Evolutionary conservation across 805 yeast genomes (phyloP).

Genomic region (Isabelozyma rhagii): DNA sequence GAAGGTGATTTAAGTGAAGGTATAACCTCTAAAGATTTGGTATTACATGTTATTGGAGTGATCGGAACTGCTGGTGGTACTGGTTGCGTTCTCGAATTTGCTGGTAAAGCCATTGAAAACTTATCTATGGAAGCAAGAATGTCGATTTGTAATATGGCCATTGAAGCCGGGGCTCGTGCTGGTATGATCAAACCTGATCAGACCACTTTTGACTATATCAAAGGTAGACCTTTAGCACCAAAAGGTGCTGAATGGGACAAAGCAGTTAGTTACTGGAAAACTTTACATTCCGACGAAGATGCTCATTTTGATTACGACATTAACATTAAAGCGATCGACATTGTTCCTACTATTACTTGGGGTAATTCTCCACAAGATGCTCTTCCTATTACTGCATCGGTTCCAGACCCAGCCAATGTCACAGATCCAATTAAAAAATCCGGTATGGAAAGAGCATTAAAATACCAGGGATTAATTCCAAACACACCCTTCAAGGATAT

Average conservation of each 20-base stretch:
- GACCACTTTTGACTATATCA: constrained; percentile 79
- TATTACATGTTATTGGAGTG: constrained; percentile 90
- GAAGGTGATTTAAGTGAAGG: constrained; percentile 84
- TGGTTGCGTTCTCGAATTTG: constrained; percentile 93
- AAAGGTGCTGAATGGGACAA: constrained; percentile 93
- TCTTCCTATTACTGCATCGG: constrained; percentile 83
- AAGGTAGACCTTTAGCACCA: constrained; percentile 95
- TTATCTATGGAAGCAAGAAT: constrained; percentile 96
- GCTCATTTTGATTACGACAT: constrained; percentile 87
- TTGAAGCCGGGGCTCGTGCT: constrained; percentile 99
- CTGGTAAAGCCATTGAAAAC: constrained; percentile 88
- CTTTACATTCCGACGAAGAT: constrained; percentile 83
- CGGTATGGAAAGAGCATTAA: constrained; percentile 88
- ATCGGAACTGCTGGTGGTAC: constrained; percentile 99
- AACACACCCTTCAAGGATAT: constrained; percentile 77
- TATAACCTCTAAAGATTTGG: constrained; percentile 92
- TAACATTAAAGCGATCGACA: constrained; percentile 74
- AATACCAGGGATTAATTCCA: constrained; percentile 88
- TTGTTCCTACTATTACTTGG: constrained; percentile 97
- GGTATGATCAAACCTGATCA: constrained; percentile 98
- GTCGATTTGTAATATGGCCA: constrained; percentile 99
- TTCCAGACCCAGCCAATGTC: constrained; percentile 82
- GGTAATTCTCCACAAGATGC: constrained; percentile 99
- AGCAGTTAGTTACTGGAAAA: constrained; percentile 87
- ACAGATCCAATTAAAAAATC: constrained; percentile 71